These are phyloP conservation scores for Syzygium aromaticum DNA, from an alignment of 345 rosid species.

Conservation along the genomic window DNA sequence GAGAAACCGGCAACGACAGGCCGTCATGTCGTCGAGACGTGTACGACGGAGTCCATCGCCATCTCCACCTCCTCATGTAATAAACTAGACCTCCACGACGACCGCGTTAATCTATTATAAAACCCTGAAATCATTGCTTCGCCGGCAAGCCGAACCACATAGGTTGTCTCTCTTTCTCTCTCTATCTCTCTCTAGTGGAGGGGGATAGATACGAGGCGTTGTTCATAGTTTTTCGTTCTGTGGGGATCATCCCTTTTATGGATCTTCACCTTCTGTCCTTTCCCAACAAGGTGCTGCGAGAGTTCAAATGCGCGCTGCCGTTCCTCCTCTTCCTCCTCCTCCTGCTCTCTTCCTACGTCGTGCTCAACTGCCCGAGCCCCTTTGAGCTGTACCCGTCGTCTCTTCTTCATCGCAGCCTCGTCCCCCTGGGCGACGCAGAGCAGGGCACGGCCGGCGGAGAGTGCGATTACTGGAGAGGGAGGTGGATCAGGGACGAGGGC, in stretches of 20 bases:
- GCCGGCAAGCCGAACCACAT: neutral
- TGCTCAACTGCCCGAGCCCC: conserved; percentile 12
- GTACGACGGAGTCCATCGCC: neutral
- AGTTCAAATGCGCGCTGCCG: neutral
- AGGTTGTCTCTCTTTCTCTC: neutral
- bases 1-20: neutral
- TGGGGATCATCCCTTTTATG: conserved; percentile 9
- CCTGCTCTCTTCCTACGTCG: conserved; percentile 24
- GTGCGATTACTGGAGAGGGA: conserved; percentile 62
- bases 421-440: neutral
- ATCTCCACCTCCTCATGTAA: neutral
- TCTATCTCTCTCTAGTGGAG: neutral
- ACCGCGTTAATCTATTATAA: neutral
- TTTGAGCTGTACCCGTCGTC: conserved; percentile 1
- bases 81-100: neutral
- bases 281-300: neutral
- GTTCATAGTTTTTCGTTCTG: neutral
- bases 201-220: neutral
- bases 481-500: conserved; percentile 49
- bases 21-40: neutral
- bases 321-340: conserved; percentile 13
- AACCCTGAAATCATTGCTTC: neutral
- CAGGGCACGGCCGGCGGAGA: neutral
- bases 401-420: conserved; percentile 1
- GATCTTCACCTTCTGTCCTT: conserved; percentile 14